phyloP scores from a whole-genome alignment of 1,284 basidiomycete species.

The Pholiota adiposa region DNA sequence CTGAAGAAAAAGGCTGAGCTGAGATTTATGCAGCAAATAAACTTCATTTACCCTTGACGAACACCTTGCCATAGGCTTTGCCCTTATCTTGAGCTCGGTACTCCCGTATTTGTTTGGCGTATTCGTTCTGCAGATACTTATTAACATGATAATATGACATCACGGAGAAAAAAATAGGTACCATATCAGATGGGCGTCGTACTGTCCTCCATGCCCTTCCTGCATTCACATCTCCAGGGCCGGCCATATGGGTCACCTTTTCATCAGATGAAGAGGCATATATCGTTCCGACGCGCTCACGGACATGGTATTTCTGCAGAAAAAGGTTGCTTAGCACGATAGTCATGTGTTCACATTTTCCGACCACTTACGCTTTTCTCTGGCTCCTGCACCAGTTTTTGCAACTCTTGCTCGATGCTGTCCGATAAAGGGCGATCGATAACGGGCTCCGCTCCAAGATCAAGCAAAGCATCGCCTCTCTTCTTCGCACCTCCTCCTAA shows the following conservation, averaged over 20 bases:
- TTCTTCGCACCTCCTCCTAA: constrained; percentile 36
- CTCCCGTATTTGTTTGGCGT: constrained; percentile 86
- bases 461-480: constrained; percentile 35
- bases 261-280: constrained; percentile 83
- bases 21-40: not conserved
- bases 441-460: constrained; percentile 31
- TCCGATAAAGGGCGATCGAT: constrained; percentile 62
- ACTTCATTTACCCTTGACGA: constrained; percentile 75
- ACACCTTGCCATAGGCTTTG: constrained; percentile 90
- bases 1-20: constrained; percentile 42
- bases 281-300: constrained; percentile 75
- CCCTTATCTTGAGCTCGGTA: constrained; percentile 79
- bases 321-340: constrained; percentile 10
- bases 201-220: constrained; percentile 90
- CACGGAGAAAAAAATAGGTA: constrained; percentile 31
- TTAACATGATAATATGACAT: not conserved
- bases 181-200: constrained; percentile 92
- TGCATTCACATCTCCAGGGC: constrained; percentile 79
- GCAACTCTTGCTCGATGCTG: constrained; percentile 71
- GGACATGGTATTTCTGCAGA: constrained; percentile 60
- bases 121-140: constrained; percentile 73
- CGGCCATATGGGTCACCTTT: constrained; percentile 66
- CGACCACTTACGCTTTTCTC: constrained; percentile 49
- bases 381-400: constrained; percentile 55
- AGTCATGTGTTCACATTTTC: not conserved